Evolutionary conservation across 83 land plant species (phyloP).

Genomic region (Diphasiastrum complanatum): DNA sequence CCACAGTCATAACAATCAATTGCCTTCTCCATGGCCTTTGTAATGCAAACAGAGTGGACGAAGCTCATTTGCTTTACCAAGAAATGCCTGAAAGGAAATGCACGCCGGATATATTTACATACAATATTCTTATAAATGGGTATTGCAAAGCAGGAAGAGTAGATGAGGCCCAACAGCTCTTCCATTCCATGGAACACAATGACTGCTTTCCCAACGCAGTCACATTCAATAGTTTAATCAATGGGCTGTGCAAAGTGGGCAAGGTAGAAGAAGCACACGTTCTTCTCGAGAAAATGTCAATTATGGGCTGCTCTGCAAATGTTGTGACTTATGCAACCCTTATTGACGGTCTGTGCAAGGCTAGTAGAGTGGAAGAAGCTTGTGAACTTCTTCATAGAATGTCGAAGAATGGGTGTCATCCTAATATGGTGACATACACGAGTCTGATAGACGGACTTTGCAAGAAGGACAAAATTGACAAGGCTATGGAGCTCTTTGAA

Average conservation of each 20-base stretch:
- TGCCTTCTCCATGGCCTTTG: constrained; percentile 31
- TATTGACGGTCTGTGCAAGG: constrained; percentile 29
- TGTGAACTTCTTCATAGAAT: constrained; percentile 28
- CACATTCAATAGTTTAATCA: constrained; percentile 4
- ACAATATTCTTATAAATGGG: constrained; percentile 9
- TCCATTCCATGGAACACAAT: background rate
- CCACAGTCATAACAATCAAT: constrained; percentile 18
- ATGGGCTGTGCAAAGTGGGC: background rate
- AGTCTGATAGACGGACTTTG: constrained; percentile 36
- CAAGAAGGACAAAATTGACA: constrained; percentile 17
- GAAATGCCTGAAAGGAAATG: constrained; percentile 38
- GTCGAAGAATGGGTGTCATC: constrained; percentile 14
- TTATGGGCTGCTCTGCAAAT: constrained; percentile 32
- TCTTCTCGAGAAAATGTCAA: background rate
- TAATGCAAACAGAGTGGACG: constrained; percentile 21
- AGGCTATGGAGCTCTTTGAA: constrained; percentile 25
- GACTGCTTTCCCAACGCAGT: constrained; percentile 3
- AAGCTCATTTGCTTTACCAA: constrained; percentile 33
- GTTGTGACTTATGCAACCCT: constrained; percentile 36
- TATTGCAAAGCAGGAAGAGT: constrained; percentile 1
- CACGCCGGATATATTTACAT: constrained; percentile 36
- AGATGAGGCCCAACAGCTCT: background rate
- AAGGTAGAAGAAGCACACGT: background rate
- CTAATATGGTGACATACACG: constrained; percentile 23
- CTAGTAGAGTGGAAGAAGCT: constrained; percentile 24